Evolutionary conservation across 2,329 filamentous ascomycete species (phyloP).

Genomic region (Colletotrichum sp.): DNA sequence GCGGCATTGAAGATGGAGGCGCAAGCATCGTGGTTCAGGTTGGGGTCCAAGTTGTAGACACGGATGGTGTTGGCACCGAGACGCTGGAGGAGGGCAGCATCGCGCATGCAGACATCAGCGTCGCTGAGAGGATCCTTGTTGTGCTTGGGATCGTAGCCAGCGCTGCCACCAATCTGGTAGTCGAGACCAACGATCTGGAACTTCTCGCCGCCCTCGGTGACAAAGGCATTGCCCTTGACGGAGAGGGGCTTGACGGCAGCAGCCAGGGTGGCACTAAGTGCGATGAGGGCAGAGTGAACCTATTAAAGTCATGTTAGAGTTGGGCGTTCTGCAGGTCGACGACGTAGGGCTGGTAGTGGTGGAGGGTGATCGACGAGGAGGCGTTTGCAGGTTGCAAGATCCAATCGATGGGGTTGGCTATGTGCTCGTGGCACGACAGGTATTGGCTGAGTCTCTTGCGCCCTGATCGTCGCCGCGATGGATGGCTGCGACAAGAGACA

Average conservation of each 20-base stretch:
- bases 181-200: conserved; percentile 73
- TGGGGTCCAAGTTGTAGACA: conserved; percentile 71
- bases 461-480: background rate
- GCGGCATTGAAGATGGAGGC: conserved; percentile 72
- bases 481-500: background rate
- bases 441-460: background rate
- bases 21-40: conserved; percentile 71
- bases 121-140: conserved; percentile 67
- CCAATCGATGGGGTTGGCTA: background rate
- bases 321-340: background rate
- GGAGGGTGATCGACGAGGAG: background rate
- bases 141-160: conserved; percentile 61
- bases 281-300: conserved; percentile 52
- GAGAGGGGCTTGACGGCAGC: conserved; percentile 63
- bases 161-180: conserved; percentile 72
- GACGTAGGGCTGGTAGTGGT: background rate
- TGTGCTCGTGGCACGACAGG: background rate
- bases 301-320: conserved; percentile 22
- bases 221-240: conserved; percentile 62
- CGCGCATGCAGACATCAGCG: conserved; percentile 62
- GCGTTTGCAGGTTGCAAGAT: background rate
- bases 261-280: conserved; percentile 57
- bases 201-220: conserved; percentile 64
- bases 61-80: conserved; percentile 72
- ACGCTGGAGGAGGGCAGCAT: conserved; percentile 69